Conservation (phyloP, 768 basidiomycete genomes). For the Rhizopogon vinicolor region DNA sequence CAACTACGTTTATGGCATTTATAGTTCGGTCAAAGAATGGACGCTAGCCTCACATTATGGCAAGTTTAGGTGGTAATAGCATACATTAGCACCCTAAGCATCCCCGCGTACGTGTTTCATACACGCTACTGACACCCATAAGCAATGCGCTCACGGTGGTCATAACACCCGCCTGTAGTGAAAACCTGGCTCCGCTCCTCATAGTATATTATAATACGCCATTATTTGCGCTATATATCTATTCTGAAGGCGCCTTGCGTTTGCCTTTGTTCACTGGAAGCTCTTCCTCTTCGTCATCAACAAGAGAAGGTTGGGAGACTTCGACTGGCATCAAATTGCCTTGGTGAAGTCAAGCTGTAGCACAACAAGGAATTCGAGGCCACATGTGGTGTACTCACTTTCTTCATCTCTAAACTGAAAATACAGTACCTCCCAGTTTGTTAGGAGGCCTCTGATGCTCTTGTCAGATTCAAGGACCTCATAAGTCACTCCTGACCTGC, state of each 20-base stretch:
- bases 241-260: conserved; percentile 46
- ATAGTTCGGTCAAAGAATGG: no score
- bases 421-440: conserved; percentile 65
- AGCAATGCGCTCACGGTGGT: conserved; percentile 42
- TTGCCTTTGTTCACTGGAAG: conserved; percentile 47
- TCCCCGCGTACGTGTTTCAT: no score
- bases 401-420: conserved; percentile 60
- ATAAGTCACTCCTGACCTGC: conserved; percentile 39
- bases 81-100: no score
- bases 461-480: conserved; percentile 40
- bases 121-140: no score
- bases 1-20: no score
- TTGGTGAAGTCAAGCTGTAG: conserved; percentile 19
- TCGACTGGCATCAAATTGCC: conserved; percentile 58
- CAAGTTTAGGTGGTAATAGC: no score
- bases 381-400: conserved; percentile 40
- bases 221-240: neutral
- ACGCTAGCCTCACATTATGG: no score
- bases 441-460: conserved; percentile 46
- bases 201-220: neutral
- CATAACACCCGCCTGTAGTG: neutral
- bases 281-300: conserved; percentile 59
- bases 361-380: neutral
- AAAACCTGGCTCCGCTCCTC: neutral
- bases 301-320: conserved; percentile 50